Percentiles rank a stretch among this genome's conserved stretches.
Conservation (phyloP, 2,329 filamentous ascomycete genomes). For the Samsoniella hepiali region DNA sequence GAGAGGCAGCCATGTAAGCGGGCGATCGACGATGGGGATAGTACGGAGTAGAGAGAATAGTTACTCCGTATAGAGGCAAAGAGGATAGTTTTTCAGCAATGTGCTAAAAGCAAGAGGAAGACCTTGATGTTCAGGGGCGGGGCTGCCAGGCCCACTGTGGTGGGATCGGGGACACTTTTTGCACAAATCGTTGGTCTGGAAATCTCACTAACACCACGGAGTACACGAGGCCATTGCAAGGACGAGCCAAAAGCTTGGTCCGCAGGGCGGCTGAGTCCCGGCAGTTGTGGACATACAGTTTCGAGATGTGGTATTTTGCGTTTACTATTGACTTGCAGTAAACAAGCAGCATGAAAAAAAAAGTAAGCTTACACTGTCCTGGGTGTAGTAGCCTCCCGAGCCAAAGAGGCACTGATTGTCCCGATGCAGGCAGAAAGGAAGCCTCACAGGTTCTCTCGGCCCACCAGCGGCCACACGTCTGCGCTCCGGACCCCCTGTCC, state of each 20-base stretch:
- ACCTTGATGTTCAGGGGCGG: constrained; percentile 1
- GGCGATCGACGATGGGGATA: neutral
- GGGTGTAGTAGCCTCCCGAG: neutral
- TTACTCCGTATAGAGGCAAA: too few species aligned
- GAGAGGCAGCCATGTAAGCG: neutral
- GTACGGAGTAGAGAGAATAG: too few species aligned
- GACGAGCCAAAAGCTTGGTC: neutral
- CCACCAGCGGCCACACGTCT: neutral
- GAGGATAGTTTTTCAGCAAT: too few species aligned
- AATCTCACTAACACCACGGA: neutral
- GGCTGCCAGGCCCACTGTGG: neutral
- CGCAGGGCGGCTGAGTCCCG: neutral
- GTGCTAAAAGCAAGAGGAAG: neutral
- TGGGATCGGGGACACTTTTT: neutral
- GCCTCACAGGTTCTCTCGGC: neutral
- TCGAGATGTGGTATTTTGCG: neutral
- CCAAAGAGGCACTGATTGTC: neutral
- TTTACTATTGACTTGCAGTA: neutral
- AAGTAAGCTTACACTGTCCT: neutral
- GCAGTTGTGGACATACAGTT: neutral
- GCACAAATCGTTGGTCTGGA: neutral
- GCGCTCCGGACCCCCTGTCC: neutral
- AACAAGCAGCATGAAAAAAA: neutral
- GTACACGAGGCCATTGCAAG: neutral
- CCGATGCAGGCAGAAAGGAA: neutral